Base-by-base conservation (phyloP, 257 asterid genomes). In the Mentha longifolia region DNA sequence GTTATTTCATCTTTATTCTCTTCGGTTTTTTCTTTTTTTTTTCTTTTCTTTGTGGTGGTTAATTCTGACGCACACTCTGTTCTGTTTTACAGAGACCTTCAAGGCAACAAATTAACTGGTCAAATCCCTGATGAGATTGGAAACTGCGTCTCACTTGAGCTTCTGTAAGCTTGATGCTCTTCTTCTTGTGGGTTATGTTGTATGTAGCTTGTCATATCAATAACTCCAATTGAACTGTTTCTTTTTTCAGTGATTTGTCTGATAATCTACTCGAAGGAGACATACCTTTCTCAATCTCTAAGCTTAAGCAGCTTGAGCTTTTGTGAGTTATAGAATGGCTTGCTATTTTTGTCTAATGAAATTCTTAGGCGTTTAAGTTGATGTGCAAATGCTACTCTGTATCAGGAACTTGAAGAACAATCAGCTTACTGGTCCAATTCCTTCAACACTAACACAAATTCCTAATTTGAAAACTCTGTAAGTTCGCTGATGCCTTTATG, bases 121-220 rank as follows among this genome's bases (percentile, higher is more conserved):
- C 98, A 89, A 77, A 82, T 95, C 62, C 99, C 99, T 0, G 99
- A 92, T 57, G 97, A 95, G 84, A 88, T 95, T 15, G 97, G 97
- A 69, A 82, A 86, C 78, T 95, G 98, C 54, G 75, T 83, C 70
- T 85, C 92, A 0, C 76, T 95, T 56, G 61, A 65, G 28, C 83
- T 83, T 33, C 72, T 95, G 99, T 95, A 81, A 80, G 82, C 52
- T 52, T 7, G 10, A 51, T 41, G 71, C 6, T 8, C 19, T 30
- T 65, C 41, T 8, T 12, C 14, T 9, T 11, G 31, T 7, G 0
- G 8, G 9, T 37, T 7, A 42, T 45, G 31, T 14, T 43, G 42
- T 57, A 19, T 58, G 17, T 35, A 42, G 41, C 25, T 20, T 77
- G 22, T 69, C 13, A 28, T 45, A 5, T 8, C 5, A 28, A 35